Percentiles rank a stretch among this genome's conserved stretches.
Evolutionary conservation across 306 rosid genomes (phyloP).

Genomic region (Oxytropis ochrocephala): DNA sequence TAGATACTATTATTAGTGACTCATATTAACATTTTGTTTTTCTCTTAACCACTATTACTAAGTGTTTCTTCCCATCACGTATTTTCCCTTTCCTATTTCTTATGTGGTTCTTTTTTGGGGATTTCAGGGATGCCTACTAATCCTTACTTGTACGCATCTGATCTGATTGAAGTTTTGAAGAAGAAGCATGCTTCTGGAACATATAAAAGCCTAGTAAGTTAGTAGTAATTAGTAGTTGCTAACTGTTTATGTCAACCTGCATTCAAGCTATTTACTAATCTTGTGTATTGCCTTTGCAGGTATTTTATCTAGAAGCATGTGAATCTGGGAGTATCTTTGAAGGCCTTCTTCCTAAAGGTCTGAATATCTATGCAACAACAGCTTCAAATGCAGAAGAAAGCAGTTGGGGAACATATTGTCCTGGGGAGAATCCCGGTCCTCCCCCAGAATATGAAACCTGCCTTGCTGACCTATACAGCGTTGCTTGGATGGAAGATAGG

Average conservation of each 20-base stretch:
- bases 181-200: constrained; percentile 75
- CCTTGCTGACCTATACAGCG: constrained; percentile 83
- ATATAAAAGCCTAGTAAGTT: constrained; percentile 66
- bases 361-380: constrained; percentile 83
- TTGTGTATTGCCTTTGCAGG: constrained; percentile 38
- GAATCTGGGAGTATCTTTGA: constrained; percentile 96
- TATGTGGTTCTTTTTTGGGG: background rate
- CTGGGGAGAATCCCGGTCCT: constrained; percentile 77
- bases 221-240: constrained; percentile 11
- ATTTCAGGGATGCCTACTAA: constrained; percentile 73
- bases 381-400: constrained; percentile 87
- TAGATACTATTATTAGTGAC: background rate
- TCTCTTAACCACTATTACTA: background rate
- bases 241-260: background rate
- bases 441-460: constrained; percentile 86
- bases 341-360: constrained; percentile 79
- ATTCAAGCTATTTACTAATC: background rate
- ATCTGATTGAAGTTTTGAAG: constrained; percentile 63
- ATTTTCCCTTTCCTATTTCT: constrained; percentile 5
- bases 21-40: background rate
- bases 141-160: constrained; percentile 62
- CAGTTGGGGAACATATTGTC: constrained; percentile 96
- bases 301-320: constrained; percentile 93
- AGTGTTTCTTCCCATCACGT: background rate
- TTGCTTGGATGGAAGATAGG: constrained; percentile 99